Evolutionary conservation across 2,329 filamentous ascomycete species (phyloP), one percentile per base, ranked within the genome.

Genomic region (Colletotrichum phormii): DNA sequence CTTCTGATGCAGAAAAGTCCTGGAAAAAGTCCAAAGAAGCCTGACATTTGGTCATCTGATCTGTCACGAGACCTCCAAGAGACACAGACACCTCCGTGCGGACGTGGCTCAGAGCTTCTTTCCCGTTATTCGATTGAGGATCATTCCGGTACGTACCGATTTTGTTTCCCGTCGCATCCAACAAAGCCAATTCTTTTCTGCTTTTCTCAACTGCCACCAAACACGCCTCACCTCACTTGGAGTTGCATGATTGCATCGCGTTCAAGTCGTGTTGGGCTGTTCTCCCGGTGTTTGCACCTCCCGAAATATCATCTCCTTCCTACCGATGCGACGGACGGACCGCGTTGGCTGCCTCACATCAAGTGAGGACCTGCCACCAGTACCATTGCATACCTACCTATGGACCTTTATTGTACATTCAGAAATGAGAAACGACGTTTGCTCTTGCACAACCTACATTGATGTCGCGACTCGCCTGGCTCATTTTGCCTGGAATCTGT

Each of bases 1-100:
- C 58, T 53, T 74, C 71, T 72, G 37, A 67, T 72, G 62, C 68
- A 53, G 37, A 63, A 73, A 73, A 73, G 71, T 73, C 71, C 71
- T 73, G 64, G 65, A 22, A 64, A 63, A 64, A 53, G 64, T 64
- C 62, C 62, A 68, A 68, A 71, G 73, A 74, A 72, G 73, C 46
- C 63, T 64, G 9, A 8, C 29, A 58, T 8, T 49, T 49, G 18
- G 69, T 75, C 74, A 75, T 67, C 74, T 75, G 73, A 75, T 64
- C 61, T 64, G 54, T 67, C 74, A 75, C 72, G 66, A 65, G 71
- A 71, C 67, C 67, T n/a, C 46, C 31, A 5, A 15, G 11, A 42
- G 13, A 64, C 13, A 59, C 61, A 62, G 71, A 76, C 75, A 60
- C 31, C 29, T 46, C 58, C 22, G 24, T 15, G 37, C 29, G 35